Evolutionary conservation across 2,329 filamentous ascomycete species (phyloP), one percentile per base, ranked within the genome.

Genomic region (Epichloe hybrida): DNA sequence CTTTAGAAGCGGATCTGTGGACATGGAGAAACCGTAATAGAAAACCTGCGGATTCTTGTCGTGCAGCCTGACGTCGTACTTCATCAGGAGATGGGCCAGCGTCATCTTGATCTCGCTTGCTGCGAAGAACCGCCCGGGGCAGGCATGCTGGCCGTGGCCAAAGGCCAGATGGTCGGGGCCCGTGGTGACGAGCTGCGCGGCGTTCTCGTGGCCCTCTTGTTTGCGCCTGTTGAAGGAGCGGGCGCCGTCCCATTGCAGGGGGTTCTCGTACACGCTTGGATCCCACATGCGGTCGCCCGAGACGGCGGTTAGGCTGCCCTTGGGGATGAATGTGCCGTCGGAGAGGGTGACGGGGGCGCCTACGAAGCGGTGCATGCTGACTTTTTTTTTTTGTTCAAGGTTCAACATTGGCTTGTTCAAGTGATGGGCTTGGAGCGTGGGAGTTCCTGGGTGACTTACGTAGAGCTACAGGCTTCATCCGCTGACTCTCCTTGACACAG

Each of bases 81-180:
- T 73, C 23, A 72, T 55, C 0, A 77, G 50, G 38, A 77, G 56
- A 52, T 76, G 70, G 2, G 72, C 64, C 2, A 79, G 51, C 1
- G 74, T 61, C 57, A 79, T 71, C 61, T 79, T 79, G 38, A 76
- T 62, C 60, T 76, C 73, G 44, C 72, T 70, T 0, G 71, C 68
- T 0, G 75, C 74, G 54, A 78, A 77, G 61, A 79, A 79, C 0
- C 75, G 67, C 0, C 76, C 76, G 0, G 73, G 71, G 48, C 75
- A 74, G 1, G 71, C 73, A 59, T 80, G 75, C 41, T 71, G 64
- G 0, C 78, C 77, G 52, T 77, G 72, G 0, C 77, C 76, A 57
- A 80, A 81, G 0, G 69, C 65, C 17, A 79, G 58, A 55, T 75
- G 71, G 6, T 66, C 60, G 9, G 70, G 62, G 17, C 68, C 70